These are phyloP conservation scores for Acanthamoeba culbertsoni DNA, from an alignment of 208 protist genomes.

Conservation along the genomic window DNA sequence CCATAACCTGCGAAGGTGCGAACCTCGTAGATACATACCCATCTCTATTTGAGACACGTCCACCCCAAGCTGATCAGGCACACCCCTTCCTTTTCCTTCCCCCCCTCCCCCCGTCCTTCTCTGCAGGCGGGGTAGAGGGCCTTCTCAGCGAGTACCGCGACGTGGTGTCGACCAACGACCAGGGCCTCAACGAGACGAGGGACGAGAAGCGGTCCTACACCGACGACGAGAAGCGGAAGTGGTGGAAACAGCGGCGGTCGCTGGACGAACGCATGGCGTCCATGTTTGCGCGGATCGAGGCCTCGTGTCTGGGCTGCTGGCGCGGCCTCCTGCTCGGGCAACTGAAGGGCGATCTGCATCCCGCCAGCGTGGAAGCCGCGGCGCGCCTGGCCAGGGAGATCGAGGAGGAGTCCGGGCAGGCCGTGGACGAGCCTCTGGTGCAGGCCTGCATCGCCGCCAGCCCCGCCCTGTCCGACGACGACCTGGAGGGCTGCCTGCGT, in stretches of 20 bases:
- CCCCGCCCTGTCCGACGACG: background rate
- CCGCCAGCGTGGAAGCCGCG: background rate
- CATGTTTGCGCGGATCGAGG: background rate
- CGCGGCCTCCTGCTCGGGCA: slow-evolving; percentile 5
- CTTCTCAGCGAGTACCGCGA: background rate
- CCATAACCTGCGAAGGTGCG: background rate
- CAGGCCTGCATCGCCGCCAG: background rate
- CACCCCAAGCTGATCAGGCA: too few species aligned
- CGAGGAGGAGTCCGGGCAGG: background rate
- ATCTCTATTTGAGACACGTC: too few species aligned
- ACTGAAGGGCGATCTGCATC: background rate
- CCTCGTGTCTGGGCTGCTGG: slow-evolving; percentile 13
- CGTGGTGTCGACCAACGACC: background rate
- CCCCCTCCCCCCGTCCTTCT: background rate
- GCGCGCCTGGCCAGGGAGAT: background rate
- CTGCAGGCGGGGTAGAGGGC: background rate
- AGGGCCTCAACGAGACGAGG: background rate
- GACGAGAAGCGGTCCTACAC: background rate
- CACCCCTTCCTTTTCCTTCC: too few species aligned
- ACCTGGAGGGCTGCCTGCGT: background rate
- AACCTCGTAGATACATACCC: background rate
- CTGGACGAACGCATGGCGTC: background rate
- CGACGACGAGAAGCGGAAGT: slow-evolving; percentile 37
- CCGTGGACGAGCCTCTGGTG: background rate
- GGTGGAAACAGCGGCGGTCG: background rate